These are phyloP conservation scores for Medicago ruthenica DNA, from an alignment of 306 rosid species.

Conservation along the genomic window DNA sequence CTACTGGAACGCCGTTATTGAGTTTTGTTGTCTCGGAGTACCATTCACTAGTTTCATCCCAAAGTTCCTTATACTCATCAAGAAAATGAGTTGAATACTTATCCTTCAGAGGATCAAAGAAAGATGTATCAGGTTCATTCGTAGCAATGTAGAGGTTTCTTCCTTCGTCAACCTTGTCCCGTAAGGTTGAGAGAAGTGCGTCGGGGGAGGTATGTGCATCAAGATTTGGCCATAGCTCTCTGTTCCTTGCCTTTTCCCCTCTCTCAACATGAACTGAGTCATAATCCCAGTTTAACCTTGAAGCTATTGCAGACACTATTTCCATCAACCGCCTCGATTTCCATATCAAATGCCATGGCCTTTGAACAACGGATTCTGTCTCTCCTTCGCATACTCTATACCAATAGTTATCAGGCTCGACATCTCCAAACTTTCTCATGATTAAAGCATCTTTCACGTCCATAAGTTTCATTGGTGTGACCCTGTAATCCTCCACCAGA, in stretches of 20 bases:
- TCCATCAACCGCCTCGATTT: constrained; percentile 94
- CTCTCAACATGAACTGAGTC: constrained; percentile 91
- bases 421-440: constrained; percentile 87
- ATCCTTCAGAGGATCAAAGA: constrained; percentile 88
- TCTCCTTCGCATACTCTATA: constrained; percentile 98
- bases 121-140: constrained; percentile 71
- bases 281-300: constrained; percentile 91
- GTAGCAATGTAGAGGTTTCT: constrained; percentile 91
- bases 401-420: constrained; percentile 97
- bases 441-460: constrained; percentile 77
- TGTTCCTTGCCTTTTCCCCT: constrained; percentile 94
- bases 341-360: constrained; percentile 98
- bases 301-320: constrained; percentile 81
- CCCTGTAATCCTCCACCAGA: constrained; percentile 79
- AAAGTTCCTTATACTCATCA: constrained; percentile 86
- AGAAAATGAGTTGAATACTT: constrained; percentile 89
- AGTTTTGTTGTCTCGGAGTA: constrained; percentile 75
- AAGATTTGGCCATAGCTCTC: constrained; percentile 96
- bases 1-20: constrained; percentile 72
- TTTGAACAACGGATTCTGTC: constrained; percentile 80
- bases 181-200: constrained; percentile 73
- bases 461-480: constrained; percentile 87
- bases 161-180: constrained; percentile 79
- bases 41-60: constrained; percentile 91
- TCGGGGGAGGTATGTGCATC: constrained; percentile 84